Base-by-base conservation (phyloP, 108 stramenopile genomes). In the Fistulifera pelliculosa region DNA sequence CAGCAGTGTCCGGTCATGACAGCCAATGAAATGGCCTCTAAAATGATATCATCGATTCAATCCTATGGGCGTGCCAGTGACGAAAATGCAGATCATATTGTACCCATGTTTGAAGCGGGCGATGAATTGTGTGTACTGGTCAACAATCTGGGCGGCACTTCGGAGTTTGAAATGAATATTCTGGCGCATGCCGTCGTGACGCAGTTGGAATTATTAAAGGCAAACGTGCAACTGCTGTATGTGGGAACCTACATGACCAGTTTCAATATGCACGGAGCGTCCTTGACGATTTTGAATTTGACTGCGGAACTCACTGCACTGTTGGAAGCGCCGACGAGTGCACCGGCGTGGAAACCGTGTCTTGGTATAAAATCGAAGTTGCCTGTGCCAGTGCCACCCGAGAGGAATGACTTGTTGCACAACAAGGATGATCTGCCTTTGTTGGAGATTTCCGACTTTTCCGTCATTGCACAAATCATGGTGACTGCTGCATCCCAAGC, bases 241-340 rank as follows among this genome's bases (percentile, higher is more conserved):
- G 86, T 85, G 16, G 96, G 96, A 13, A 60, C 64, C 25, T 91
- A 77, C 76, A 99, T 99, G 98, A 97, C 96, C 8, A 74, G 88
- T 18, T 92, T 99, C 54, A 87, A 98, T 65, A 98, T 96, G 95
- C 83, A 83, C 26, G 98, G 98, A 22, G 92, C 94, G 6, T 83
- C 80, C 39, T 52, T 97, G 26, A 82, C 96, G 1, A 74, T 97
- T 54, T 59, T 98, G 47, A 74, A 81, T 42, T 61, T 92, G 41
- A 59, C 64, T 1, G 56, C 62, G 11, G 74, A 74, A 8, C 16
- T 91, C 10, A 35, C 60, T 11, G 22, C 38, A 7, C 61, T 72
- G 13, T 64, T 99, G 57, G 98, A 99, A 61, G 86, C 80, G 1
- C 59, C 73, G 0, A 94, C 92, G 12, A 62, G 67, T 58, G 85